Evolutionary conservation across 2,329 filamentous ascomycete species (phyloP), one percentile per base, ranked within the genome.

Genomic region (Sclerotinia spermophila): DNA sequence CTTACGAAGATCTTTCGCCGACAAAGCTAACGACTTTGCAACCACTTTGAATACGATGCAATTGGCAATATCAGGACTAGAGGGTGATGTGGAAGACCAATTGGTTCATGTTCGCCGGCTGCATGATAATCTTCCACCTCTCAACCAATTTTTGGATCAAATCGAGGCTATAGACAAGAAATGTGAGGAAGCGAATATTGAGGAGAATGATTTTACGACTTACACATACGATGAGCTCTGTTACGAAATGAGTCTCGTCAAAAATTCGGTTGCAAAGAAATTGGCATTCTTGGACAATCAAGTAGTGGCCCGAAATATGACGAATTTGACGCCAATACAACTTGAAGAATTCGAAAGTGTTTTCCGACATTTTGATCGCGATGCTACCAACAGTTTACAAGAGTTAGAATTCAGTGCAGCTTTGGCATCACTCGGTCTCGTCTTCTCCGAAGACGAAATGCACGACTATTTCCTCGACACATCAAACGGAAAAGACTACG

Each of bases 141-240:
- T 99, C n/a, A 94, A 97, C 77, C 88, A 92, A 72, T 99, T 96
- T 79, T 86, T 99, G 55, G 90, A 93, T 73, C 92, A 93, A 74
- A 97, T 99, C 78, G 92, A 89, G 21, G 89, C 88, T 17, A 87
- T 98, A 62, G 94, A 97, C 78, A 88, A 89, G 74, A 93, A 97
- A 82, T 99, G 96, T 80, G 87, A 90, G 72, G 95, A 98, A 83
- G 96, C 96, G 73, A 98, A 99, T 80, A 97, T 99, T 74, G 96
- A 99, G 81, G 96, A 99, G 79, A 99, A 99, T 81, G 96, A 99
- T 83, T 98, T 96, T 81, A 99, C 96, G n/a, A 98, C 95, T 13
- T 98, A 98, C 82, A 97, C 95, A 15, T 96, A 98, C 80, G 96
- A 99, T 79, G 96, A 99, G 82, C 86, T 99, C 56, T 89, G 90